A percentile compares a stretch with the other conserved stretches of the same genome.
Conservation (phyloP, 768 basidiomycete species). For the Filobasidium floriforme region DNA sequence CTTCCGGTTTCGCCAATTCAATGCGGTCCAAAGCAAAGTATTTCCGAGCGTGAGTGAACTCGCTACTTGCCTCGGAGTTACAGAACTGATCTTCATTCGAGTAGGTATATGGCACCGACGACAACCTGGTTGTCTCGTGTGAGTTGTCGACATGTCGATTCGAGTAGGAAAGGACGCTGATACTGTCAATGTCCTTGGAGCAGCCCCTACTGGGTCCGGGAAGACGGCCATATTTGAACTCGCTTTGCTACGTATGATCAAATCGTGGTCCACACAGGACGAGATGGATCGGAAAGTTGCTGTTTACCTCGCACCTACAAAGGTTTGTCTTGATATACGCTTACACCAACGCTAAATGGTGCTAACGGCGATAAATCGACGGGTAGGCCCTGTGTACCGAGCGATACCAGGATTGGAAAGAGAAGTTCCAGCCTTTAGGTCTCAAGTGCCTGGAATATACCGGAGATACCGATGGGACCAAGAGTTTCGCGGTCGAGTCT, state of each 20-base stretch:
- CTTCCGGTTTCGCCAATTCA: slow-evolving; percentile 86
- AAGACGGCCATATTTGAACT: slow-evolving; percentile 94
- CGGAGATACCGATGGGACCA: slow-evolving; percentile 70
- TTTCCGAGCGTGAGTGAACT: slow-evolving; percentile 58
- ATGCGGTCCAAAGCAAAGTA: slow-evolving; percentile 78
- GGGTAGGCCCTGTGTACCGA: slow-evolving; percentile 78
- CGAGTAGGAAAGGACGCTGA: not conserved
- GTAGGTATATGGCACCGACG: slow-evolving; percentile 38
- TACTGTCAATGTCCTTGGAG: not conserved
- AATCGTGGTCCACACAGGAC: slow-evolving; percentile 44
- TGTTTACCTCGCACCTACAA: slow-evolving; percentile 89
- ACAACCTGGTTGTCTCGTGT: slow-evolving; percentile 46
- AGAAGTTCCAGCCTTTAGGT: slow-evolving; percentile 68
- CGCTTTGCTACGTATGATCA: slow-evolving; percentile 67
- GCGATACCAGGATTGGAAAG: slow-evolving; percentile 70
- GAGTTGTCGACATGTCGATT: slow-evolving; percentile 6
- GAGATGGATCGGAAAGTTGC: slow-evolving; percentile 53
- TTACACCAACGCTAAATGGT: not conserved
- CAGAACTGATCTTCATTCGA: slow-evolving; percentile 47
- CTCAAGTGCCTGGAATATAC: slow-evolving; percentile 82
- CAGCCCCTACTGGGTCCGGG: slow-evolving; percentile 87
- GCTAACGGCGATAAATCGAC: not conserved
- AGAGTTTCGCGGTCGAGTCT: slow-evolving; percentile 64
- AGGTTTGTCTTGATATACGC: slow-evolving; percentile 49
- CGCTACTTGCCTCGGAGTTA: not conserved